Evolutionary conservation across 2,329 filamentous ascomycete species (phyloP).

Genomic region (Triangularia setosa): DNA sequence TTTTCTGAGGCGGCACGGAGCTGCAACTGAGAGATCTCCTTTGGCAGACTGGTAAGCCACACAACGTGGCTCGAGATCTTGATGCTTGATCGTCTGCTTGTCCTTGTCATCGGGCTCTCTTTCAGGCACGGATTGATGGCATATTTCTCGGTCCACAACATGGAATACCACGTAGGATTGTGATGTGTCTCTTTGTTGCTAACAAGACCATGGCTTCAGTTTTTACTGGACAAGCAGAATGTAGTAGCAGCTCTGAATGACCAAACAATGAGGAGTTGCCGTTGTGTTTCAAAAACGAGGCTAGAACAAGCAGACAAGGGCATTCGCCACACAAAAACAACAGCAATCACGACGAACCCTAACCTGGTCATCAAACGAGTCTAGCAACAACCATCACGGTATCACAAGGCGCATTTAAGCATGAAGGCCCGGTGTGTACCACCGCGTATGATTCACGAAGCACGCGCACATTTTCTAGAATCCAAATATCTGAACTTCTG

Average conservation of each 20-base stretch:
- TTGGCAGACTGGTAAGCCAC: background rate
- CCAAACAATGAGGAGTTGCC: background rate
- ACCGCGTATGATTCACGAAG: constrained; percentile 4
- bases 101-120: background rate
- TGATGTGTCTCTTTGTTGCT: background rate
- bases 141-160: background rate
- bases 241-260: background rate
- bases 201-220: background rate
- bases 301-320: background rate
- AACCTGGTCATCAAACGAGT: background rate
- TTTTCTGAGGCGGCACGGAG: background rate
- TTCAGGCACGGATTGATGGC: background rate
- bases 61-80: background rate
- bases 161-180: background rate
- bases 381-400: background rate
- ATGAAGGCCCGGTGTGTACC: constrained; percentile 14
- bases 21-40: background rate
- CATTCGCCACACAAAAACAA: background rate
- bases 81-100: background rate
- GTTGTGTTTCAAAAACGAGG: background rate
- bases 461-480: background rate
- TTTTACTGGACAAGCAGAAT: background rate
- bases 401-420: constrained; percentile 11
- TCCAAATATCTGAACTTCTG: background rate
- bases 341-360: background rate